phyloP scores from a whole-genome alignment of 345 rosid genomes.

The Eutrema yunnanense region DNA sequence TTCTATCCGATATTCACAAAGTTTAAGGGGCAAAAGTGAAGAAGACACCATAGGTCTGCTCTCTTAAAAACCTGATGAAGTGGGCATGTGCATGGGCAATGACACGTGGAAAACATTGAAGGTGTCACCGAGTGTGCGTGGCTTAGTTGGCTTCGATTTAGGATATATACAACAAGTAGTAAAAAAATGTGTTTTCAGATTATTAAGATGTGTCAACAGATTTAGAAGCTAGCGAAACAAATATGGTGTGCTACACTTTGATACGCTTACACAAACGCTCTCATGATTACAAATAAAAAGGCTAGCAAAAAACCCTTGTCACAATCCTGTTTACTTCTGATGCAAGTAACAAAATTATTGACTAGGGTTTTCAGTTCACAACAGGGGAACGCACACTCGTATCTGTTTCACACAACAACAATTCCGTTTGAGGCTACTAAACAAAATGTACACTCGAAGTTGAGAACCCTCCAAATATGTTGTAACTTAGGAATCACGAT shows the following conservation, averaged over 20 bases:
- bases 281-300: too few species aligned
- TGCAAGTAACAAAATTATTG: not conserved
- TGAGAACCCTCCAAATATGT: constrained; percentile 2
- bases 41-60: not conserved
- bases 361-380: not conserved
- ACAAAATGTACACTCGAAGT: constrained; percentile 25
- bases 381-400: not conserved
- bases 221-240: not conserved
- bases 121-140: constrained; percentile 18
- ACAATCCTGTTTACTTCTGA: not conserved
- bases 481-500: constrained; percentile 54
- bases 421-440: constrained; percentile 12
- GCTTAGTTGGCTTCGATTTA: constrained; percentile 1
- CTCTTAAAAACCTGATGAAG: not conserved
- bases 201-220: constrained; percentile 1
- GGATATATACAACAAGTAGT: not conserved
- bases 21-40: not conserved
- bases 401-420: constrained; percentile 11
- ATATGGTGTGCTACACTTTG: not conserved
- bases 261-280: not conserved
- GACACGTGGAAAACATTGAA: constrained; percentile 1
- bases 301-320: not conserved
- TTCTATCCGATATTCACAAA: not conserved
- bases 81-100: constrained; percentile 11
- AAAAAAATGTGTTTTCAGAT: not conserved